phyloP scores from a whole-genome alignment of 352 stramenopile species.

The Phytophthora nicotianae region DNA sequence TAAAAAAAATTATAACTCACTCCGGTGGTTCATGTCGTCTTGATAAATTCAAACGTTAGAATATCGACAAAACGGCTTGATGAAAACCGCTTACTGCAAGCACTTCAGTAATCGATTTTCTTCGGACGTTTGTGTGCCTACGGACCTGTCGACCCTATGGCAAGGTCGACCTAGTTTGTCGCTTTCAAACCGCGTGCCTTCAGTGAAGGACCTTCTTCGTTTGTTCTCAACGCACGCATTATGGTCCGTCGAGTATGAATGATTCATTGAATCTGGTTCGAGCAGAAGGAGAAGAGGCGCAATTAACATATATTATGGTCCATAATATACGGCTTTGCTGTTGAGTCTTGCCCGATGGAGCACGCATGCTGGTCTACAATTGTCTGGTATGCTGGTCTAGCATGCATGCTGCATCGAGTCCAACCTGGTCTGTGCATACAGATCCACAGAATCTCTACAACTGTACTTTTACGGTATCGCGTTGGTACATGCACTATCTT shows the following conservation, averaged over 20 bases:
- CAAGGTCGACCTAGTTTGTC: background rate
- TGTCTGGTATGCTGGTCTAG: too few relatives aligned
- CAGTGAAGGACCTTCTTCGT: background rate
- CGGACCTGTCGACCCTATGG: background rate
- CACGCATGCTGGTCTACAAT: conserved; percentile 19
- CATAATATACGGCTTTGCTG: conserved; percentile 6
- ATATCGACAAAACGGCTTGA: too few relatives aligned
- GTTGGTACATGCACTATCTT: conserved; percentile 6
- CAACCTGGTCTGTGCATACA: background rate
- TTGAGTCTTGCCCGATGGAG: conserved; percentile 24
- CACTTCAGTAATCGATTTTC: conserved; percentile 10
- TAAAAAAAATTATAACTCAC: too few relatives aligned
- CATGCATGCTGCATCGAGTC: too few relatives aligned
- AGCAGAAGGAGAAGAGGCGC: conserved; percentile 21
- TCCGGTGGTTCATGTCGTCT: too few relatives aligned
- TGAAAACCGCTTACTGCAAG: too few relatives aligned
- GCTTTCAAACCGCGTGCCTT: conserved; percentile 3
- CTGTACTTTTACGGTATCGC: background rate
- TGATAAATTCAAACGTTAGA: too few relatives aligned
- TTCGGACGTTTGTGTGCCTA: background rate
- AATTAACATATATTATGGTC: too few relatives aligned
- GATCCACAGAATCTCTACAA: background rate
- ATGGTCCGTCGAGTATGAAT: too few relatives aligned
- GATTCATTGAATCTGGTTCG: conserved; percentile 25
- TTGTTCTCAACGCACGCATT: conserved; percentile 19